Percentiles rank a stretch among this genome's conserved stretches.
These are phyloP conservation scores for Aspergillus affinis DNA, from an alignment of 495 filamentous ascomycete genomes.

Conservation along the genomic window DNA sequence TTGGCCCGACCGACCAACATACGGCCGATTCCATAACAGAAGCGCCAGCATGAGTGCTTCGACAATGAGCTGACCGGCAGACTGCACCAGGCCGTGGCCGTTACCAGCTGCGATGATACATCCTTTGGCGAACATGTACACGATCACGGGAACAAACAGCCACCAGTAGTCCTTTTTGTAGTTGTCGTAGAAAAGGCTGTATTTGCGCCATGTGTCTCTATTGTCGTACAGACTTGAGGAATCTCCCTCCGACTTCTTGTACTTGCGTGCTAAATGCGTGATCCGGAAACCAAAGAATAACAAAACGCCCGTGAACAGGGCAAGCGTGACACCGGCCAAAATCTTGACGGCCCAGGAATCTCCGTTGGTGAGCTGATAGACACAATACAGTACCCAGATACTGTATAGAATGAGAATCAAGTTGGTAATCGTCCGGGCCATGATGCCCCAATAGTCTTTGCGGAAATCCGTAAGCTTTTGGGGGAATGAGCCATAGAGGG, in stretches of 20 bases:
- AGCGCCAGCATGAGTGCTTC: slow-evolving; percentile 70
- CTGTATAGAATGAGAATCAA: slow-evolving; percentile 92
- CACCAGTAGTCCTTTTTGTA: slow-evolving; percentile 95
- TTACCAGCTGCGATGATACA: slow-evolving; percentile 83
- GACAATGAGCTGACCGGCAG: slow-evolving; percentile 73
- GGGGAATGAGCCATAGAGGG: slow-evolving; percentile 84
- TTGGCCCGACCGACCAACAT: slow-evolving; percentile 78
- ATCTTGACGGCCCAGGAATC: slow-evolving; percentile 94
- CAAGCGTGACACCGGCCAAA: slow-evolving; percentile 80
- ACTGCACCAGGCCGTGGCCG: slow-evolving; percentile 82
- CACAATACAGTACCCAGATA: slow-evolving; percentile 92
- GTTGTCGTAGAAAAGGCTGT: slow-evolving; percentile 95
- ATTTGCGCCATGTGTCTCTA: slow-evolving; percentile 89
- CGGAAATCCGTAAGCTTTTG: slow-evolving; percentile 79
- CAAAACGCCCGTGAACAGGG: slow-evolving; percentile 74
- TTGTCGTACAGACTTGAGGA: slow-evolving; percentile 74
- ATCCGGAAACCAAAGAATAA: slow-evolving; percentile 81
- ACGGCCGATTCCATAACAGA: slow-evolving; percentile 82
- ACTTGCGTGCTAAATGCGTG: slow-evolving; percentile 68
- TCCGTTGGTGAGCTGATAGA: slow-evolving; percentile 90
- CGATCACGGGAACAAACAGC: slow-evolving; percentile 86
- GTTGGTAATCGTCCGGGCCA: slow-evolving; percentile 84
- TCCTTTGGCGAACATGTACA: slow-evolving; percentile 92
- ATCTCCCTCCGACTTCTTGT: slow-evolving; percentile 75
- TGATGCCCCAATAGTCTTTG: slow-evolving; percentile 91